Base-by-base conservation (phyloP, 352 stramenopile species). In the Globisporangium yorkense region DNA sequence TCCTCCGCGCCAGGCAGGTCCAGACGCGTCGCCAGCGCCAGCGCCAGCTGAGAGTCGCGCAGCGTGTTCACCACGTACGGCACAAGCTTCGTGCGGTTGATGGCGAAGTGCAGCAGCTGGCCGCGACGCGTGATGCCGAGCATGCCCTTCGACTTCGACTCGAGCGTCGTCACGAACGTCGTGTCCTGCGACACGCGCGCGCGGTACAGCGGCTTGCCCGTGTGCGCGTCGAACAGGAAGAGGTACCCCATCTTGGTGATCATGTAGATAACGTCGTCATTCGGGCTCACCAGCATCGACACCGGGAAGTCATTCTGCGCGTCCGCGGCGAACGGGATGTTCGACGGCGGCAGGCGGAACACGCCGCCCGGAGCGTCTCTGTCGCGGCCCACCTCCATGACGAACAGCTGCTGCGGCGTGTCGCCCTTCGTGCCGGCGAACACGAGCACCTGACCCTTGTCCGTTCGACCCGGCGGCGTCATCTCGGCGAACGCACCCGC, bases 171-270 rank as follows among this genome's bases (percentile, higher is more conserved):
- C n/a, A 98, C 88, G 62, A 99, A 99, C 39, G 99, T 93, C 24
- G 97, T 99, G 72, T 99, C 96, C 57, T 98, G 88, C 15, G 94
- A 98, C 54, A 99, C 96, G 59, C 96, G 96, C 33, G 94, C 96
- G 58, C 98, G 87, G 80, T 99, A 99, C 55, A 99, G 88, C 44
- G 97, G 96, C 77, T 99, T 99, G 61, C 96, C 97, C 41, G 95
- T 96, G 80, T 99, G 94, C 56, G 98, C 89, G 73, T 99, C 98
- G 74, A 99, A 99, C 61, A 99, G 87, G 84, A 99, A 99, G 39
- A 99, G 78, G 74, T 99, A 99, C 51, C 98, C 98, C 92, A 99
- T 99, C 88, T 99, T 99, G 37, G 97, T 99, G 63, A 99, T 96
- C 77, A 99, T 94, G 74, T 98, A 99, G 45, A 99, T 89, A 54